A percentile compares a stretch with the other conserved stretches of the same genome.
phyloP scores from a whole-genome alignment of 257 asterid species.

The Penstemon eatonii region DNA sequence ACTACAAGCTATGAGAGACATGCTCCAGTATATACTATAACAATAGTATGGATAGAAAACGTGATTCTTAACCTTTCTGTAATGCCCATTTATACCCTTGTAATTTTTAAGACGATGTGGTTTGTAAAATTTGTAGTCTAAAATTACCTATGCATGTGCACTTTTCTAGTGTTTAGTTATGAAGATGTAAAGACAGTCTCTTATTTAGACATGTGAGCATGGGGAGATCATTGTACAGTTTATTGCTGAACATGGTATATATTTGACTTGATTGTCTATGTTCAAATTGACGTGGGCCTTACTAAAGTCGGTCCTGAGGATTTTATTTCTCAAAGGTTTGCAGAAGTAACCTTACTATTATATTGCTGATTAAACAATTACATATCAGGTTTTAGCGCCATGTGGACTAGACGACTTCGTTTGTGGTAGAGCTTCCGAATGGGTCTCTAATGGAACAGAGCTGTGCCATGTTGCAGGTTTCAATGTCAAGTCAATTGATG shows the following conservation, averaged over 20 bases:
- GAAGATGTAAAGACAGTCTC: neutral
- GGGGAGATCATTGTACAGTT: conserved; percentile 5
- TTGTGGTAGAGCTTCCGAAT: conserved; percentile 94
- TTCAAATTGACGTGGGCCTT: neutral
- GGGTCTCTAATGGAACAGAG: conserved; percentile 98
- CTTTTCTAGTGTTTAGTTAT: neutral
- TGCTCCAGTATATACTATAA: conserved; percentile 4
- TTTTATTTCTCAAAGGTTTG: conserved; percentile 9
- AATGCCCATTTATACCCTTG: neutral
- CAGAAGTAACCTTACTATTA: conserved; percentile 16
- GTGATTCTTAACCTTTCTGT: neutral
- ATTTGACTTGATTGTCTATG: neutral
- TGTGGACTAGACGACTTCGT: conserved; percentile 84
- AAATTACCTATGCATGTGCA: neutral
- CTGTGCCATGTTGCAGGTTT: conserved; percentile 92
- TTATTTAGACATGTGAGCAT: conserved; percentile 15
- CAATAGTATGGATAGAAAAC: neutral
- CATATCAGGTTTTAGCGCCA: conserved; percentile 85
- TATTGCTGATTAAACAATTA: conserved; percentile 36
- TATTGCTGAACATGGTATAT: neutral
- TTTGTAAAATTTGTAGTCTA: neutral
- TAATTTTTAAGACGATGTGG: neutral
- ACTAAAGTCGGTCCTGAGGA: neutral
- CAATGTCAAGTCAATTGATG: conserved; percentile 60
- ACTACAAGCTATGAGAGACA: neutral